phyloP scores from a whole-genome alignment of 148 eudicot species.

The Hydrangea macrophylla region DNA sequence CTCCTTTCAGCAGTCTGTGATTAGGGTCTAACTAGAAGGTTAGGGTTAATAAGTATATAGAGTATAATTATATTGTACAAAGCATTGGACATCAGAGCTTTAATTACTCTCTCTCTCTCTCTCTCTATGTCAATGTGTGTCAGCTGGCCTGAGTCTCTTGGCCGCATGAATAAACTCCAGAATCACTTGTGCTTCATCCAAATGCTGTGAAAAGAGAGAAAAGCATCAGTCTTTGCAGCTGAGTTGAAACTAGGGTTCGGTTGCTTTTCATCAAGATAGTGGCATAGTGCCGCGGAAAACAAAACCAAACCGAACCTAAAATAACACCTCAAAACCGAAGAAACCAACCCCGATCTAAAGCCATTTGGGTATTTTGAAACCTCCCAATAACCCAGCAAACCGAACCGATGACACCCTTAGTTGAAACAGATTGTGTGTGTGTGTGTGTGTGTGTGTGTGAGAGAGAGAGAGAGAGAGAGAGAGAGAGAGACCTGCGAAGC shows the following conservation, averaged over 20 bases:
- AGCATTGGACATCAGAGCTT: conserved; percentile 1
- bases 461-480: no score
- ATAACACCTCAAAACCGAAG: no score
- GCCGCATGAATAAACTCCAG: conserved; percentile 73
- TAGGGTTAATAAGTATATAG: conserved; percentile 12
- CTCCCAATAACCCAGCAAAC: no score
- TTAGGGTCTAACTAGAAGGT: conserved; percentile 11
- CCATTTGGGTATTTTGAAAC: no score
- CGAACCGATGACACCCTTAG: no score
- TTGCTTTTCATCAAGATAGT: no score
- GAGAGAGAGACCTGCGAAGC: conserved; percentile 61
- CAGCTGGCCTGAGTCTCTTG: conserved; percentile 46
- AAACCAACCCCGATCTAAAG: no score
- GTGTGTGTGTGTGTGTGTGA: background rate
- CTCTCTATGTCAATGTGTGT: conserved; percentile 16
- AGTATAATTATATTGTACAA: conserved; percentile 10
- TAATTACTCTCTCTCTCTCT: conserved; percentile 10
- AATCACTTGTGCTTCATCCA: conserved; percentile 82
- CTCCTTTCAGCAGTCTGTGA: conserved; percentile 18
- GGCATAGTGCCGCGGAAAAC: no score
- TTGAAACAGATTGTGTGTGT: no score
- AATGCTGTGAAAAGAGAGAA: conserved; percentile 39
- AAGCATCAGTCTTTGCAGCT: background rate
- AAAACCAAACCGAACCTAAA: no score
- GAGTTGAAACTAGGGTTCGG: no score